Conservation (phyloP, 257 asterid species). For the Apocynum venetum region DNA sequence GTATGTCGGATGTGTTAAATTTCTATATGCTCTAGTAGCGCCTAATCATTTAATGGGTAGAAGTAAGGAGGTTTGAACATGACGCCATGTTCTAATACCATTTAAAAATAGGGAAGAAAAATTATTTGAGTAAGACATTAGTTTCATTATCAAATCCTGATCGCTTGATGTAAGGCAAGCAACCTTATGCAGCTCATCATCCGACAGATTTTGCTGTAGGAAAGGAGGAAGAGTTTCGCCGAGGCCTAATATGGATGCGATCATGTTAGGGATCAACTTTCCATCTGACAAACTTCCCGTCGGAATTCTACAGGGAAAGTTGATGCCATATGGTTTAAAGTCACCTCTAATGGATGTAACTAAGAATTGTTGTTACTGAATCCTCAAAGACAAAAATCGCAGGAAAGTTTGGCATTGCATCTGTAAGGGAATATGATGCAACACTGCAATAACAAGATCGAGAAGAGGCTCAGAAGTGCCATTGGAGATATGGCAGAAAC, state of each 20-base stretch:
- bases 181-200: constrained; percentile 47
- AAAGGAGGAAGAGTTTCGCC: constrained; percentile 58
- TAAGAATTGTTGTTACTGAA: constrained; percentile 64
- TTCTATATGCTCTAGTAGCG: no score
- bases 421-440: constrained; percentile 1
- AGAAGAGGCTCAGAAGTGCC: constrained; percentile 12
- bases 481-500: not conserved
- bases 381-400: constrained; percentile 56
- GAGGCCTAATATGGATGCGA: constrained; percentile 53
- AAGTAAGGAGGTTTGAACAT: no score
- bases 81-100: no score
- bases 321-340: constrained; percentile 56
- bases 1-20: no score
- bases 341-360: not conserved
- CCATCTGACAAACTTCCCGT: constrained; percentile 74
- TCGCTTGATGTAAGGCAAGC: constrained; percentile 74
- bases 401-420: constrained; percentile 29
- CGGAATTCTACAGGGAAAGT: constrained; percentile 43
- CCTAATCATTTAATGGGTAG: no score
- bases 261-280: constrained; percentile 55
- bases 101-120: constrained; percentile 14
- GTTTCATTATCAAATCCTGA: constrained; percentile 74
- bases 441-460: constrained; percentile 25
- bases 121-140: no score
- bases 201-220: constrained; percentile 47